A percentile compares a stretch with the other conserved stretches of the same genome.
phyloP scores from a whole-genome alignment of 768 basidiomycete genomes.

The Naganishia antarctica region DNA sequence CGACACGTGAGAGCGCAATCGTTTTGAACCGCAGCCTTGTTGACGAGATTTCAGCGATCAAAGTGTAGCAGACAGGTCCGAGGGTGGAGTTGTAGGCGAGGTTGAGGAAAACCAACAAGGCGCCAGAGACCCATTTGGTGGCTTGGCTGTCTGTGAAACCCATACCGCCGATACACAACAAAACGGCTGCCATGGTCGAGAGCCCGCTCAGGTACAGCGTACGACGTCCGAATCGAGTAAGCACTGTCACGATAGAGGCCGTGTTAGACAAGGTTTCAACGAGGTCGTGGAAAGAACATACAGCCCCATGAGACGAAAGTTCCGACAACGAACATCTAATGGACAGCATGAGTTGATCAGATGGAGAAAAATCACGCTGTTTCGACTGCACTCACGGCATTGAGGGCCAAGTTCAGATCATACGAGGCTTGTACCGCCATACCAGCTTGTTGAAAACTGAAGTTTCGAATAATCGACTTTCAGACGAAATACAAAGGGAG shows the following conservation, averaged over 20 bases:
- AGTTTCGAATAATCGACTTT: too few relatives aligned
- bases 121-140: conserved; percentile 44
- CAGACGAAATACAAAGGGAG: too few relatives aligned
- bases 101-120: conserved; percentile 47
- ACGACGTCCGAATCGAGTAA: conserved; percentile 47
- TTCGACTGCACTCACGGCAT: conserved; percentile 23
- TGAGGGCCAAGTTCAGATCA: conserved; percentile 35
- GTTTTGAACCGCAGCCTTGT: conserved; percentile 47
- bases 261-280: background rate
- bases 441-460: conserved; percentile 39
- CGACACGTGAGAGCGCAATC: conserved; percentile 38
- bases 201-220: conserved; percentile 49
- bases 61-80: conserved; percentile 44
- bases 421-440: conserved; percentile 35
- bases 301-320: conserved; percentile 47
- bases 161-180: conserved; percentile 48
- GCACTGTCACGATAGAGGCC: conserved; percentile 24
- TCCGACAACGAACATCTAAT: conserved; percentile 43
- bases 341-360: too few relatives aligned
- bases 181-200: conserved; percentile 35
- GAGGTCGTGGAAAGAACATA: conserved; percentile 18
- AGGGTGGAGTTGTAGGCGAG: conserved; percentile 46
- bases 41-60: conserved; percentile 44
- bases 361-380: background rate
- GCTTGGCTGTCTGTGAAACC: conserved; percentile 34